Evolutionary conservation across 441 rosid species (phyloP), one percentile per base, ranked within the genome.

Genomic region (Croton laevigatus): DNA sequence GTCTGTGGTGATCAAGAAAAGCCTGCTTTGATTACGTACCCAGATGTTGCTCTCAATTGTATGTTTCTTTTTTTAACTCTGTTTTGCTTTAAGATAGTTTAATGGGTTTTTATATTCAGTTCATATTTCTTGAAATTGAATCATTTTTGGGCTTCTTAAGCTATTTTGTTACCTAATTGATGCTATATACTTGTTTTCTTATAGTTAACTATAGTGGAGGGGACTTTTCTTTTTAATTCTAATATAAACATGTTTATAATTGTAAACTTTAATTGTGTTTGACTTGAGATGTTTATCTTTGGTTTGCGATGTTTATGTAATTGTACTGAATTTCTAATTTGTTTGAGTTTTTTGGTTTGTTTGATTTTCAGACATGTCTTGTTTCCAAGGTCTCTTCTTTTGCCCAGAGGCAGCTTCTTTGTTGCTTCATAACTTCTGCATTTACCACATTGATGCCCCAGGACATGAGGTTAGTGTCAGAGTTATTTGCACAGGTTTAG

Each of bases 31-130:
- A 83, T 90, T 23, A 88, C 97, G 34, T 92, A 90, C 76, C 90
- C 97, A 27, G 97, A 92, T 82, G 82, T 92, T 76, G 96, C 91
- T 74, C 90, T 92, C 61, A 92, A 87, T 71, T 87, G 97, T 92
- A 88, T 66, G 89, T 79, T 53, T 46, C 52, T 4, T 66, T 67
- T 65, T 5, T 55, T 66, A 14, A 20, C 20, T 44, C 17, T 5
- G 3, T 59, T 51, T 54, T 9, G 6, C 8, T 10, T 72, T 13
- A 19, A 52, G 38, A 59, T 32, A 32, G 17, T 54, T 55, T 19
- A 6, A 60, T 65, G 69, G 75, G 71, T 64, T 72, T 59, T 14
- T 16, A 20, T 36, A 34, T 23, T 49, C 48, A 53, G 20, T 27
- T 46, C 3, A 5, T 37, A 12, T 49, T 68, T 14, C n/a, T 1